Base-by-base conservation (phyloP, 179 eudicot species). In the Patellifolia procumbens region DNA sequence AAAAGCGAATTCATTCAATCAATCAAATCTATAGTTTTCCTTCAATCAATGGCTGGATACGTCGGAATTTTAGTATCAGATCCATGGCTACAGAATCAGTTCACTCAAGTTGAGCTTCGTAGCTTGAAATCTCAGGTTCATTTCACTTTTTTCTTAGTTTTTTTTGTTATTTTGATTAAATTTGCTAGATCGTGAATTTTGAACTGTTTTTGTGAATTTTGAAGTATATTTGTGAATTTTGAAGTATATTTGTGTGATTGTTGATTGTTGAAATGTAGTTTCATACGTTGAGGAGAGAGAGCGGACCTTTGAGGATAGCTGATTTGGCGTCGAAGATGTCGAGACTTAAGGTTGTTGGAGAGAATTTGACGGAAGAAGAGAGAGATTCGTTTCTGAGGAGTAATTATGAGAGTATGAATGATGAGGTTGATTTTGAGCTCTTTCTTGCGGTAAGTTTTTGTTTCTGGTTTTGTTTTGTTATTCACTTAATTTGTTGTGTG, bases 1-100 rank as follows among this genome's bases (percentile, higher is more conserved):
- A 17, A 29, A 16, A 19, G 55, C 22, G 7, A 32, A 46, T 1
- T 32, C 51, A 49, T 20, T 29, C 43, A 3, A 34, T 28, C 11
- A 42, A 24, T 35, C 49, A 74, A 22, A 43, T 43, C 26, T 53
- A 26, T 74, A 61, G 48, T 12, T 24, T 60, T 15, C 19, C 19
- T 4, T 77, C 34, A 2, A 42, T 42, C 58, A 80, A 90, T 93
- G 98, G 91, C 97, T 53, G 99, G 91, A 34, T 96, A 93, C 70
- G 86, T 89, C 4, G 99, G 98, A 20, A 89, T 96, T 52, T 70
- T 96, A 70, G 95, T 91, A 4, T 96, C 99, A 74, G 99, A 96
- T 93, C 98, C 98, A 84, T 91, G 99, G 99, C 90, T 96, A 3
- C 99, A 96, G 61, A 96, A 89, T 72, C 98, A 96, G 83, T 96